phyloP scores from a whole-genome alignment of 805 yeast species.

The Maudiozyma barnettii region DNA sequence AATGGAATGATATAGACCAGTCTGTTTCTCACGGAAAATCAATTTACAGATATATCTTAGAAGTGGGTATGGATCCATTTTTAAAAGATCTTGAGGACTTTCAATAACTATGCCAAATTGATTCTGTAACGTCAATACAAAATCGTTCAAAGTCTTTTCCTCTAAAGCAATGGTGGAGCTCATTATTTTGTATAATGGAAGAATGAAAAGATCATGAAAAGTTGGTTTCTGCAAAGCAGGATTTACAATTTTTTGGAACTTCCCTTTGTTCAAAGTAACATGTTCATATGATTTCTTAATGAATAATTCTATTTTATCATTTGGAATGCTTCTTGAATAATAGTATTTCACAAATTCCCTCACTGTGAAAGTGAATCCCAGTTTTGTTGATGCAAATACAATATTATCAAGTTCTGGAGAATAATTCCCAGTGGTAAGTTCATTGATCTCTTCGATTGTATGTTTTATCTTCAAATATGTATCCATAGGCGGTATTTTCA shows the following conservation, averaged over 20 bases:
- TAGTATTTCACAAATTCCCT: constrained; percentile 52
- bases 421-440: constrained; percentile 30
- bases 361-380: constrained; percentile 57
- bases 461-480: constrained; percentile 59
- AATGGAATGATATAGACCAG: constrained; percentile 43
- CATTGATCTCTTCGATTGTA: constrained; percentile 56
- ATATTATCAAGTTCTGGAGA: constrained; percentile 64
- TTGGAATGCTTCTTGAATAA: constrained; percentile 29
- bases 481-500: constrained; percentile 64
- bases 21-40: constrained; percentile 41
- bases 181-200: constrained; percentile 72
- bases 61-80: constrained; percentile 50
- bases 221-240: constrained; percentile 29
- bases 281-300: constrained; percentile 70
- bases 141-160: constrained; percentile 32
- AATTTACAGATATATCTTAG: constrained; percentile 43
- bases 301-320: constrained; percentile 34
- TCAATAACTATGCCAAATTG: constrained; percentile 40
- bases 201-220: constrained; percentile 57
- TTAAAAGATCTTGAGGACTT: constrained; percentile 27
- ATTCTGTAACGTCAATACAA: constrained; percentile 38
- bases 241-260: constrained; percentile 33
- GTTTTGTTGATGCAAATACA: constrained; percentile 59
- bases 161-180: constrained; percentile 44
- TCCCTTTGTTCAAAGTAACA: constrained; percentile 38